phyloP scores from a whole-genome alignment of 768 basidiomycete genomes.

The Leccinum rimulosum region DNA sequence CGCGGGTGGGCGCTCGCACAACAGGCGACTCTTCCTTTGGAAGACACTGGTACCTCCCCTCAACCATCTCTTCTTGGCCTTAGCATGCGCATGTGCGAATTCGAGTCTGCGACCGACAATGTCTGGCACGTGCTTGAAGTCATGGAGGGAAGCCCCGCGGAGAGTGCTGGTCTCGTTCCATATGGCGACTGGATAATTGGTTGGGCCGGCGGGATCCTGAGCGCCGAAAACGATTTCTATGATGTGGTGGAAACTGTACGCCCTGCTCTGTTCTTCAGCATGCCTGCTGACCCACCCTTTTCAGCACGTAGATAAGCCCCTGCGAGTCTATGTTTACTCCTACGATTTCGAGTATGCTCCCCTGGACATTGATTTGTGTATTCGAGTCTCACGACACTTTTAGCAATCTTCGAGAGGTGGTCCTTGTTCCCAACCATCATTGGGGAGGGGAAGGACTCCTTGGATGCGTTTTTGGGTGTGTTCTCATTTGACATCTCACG shows the following conservation, averaged over 20 bases:
- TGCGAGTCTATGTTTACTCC: constrained; percentile 95
- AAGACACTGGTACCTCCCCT: constrained; percentile 40
- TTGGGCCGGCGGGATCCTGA: constrained; percentile 91
- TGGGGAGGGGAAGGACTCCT: constrained; percentile 97
- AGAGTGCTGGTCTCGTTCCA: constrained; percentile 93
- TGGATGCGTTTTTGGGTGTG: constrained; percentile 94
- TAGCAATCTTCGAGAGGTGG: constrained; percentile 89
- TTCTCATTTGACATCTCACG: constrained; percentile 11
- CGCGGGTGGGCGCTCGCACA: constrained; percentile 68
- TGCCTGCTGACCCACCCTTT: constrained; percentile 9
- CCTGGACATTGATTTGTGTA: neutral
- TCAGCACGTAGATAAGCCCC: constrained; percentile 90
- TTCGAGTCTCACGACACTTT: constrained; percentile 9
- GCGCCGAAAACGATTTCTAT: constrained; percentile 94
- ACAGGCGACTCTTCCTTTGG: constrained; percentile 37
- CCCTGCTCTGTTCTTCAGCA: constrained; percentile 4
- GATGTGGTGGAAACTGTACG: constrained; percentile 89
- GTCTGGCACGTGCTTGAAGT: constrained; percentile 99
- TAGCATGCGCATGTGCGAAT: constrained; percentile 91
- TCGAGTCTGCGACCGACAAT: constrained; percentile 82
- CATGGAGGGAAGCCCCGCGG: constrained; percentile 92
- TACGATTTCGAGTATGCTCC: constrained; percentile 88
- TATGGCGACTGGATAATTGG: constrained; percentile 80
- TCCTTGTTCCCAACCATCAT: constrained; percentile 91
- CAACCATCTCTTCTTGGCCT: constrained; percentile 93